These are phyloP conservation scores for Neocallimastix lanati DNA, from an alignment of 192 early-diverging fungal species.

Conservation along the genomic window DNA sequence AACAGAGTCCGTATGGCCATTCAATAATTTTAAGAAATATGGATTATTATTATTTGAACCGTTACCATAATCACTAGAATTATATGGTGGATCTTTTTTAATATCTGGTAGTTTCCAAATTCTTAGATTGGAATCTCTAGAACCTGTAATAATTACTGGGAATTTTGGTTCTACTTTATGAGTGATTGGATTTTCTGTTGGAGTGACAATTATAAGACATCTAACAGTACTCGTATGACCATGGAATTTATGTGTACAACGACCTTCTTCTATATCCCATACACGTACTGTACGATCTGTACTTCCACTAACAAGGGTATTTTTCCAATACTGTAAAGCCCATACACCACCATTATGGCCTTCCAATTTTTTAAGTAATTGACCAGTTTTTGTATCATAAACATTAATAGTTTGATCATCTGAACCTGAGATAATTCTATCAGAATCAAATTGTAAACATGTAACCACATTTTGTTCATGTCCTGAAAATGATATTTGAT, in stretches of 20 bases:
- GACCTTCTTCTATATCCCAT: background rate
- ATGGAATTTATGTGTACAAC: background rate
- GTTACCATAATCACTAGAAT: slow-evolving; percentile 4
- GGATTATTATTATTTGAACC: slow-evolving; percentile 29
- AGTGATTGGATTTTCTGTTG: background rate
- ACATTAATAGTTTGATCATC: background rate
- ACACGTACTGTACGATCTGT: background rate
- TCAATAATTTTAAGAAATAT: slow-evolving; percentile 46
- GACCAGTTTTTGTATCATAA: background rate
- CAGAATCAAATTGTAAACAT: background rate
- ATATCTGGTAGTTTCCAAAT: slow-evolving; percentile 32
- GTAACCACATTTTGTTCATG: slow-evolving; percentile 26
- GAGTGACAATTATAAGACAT: background rate
- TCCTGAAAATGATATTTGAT: slow-evolving; percentile 62
- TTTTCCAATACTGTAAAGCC: background rate
- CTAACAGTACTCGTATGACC: background rate
- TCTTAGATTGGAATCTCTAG: background rate
- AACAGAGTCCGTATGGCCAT: background rate
- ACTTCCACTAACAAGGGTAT: background rate
- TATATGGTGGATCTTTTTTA: background rate
- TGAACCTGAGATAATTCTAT: background rate
- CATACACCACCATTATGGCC: background rate
- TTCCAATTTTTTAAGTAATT: background rate
- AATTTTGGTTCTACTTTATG: slow-evolving; percentile 15
- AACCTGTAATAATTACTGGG: slow-evolving; percentile 66